Conservation (phyloP, 208 protist genomes). For the Naegleria fowleri region DNA sequence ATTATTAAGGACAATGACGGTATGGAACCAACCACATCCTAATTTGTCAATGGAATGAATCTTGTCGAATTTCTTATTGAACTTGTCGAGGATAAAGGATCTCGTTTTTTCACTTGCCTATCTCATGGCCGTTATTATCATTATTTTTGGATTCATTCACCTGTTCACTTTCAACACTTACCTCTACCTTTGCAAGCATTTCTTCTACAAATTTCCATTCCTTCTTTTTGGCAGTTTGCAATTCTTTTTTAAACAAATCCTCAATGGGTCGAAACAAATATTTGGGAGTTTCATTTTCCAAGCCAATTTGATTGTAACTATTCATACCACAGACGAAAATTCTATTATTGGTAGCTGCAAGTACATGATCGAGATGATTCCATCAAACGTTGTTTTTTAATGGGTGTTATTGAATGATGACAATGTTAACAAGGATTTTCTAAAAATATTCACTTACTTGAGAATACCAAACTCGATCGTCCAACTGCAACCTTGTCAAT, state of each 20-base stretch:
- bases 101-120: too few relatives aligned
- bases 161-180: too few relatives aligned
- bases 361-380: too few relatives aligned
- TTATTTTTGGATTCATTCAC: too few relatives aligned
- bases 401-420: too few relatives aligned
- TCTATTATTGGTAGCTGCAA: neutral
- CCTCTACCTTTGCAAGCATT: too few relatives aligned
- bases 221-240: neutral
- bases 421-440: too few relatives aligned
- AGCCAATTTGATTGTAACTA: neutral
- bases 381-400: too few relatives aligned
- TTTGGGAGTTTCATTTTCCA: neutral
- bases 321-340: neutral
- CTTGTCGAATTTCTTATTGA: neutral
- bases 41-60: neutral
- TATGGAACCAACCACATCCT: neutral
- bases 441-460: neutral
- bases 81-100: neutral
- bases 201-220: neutral
- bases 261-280: neutral
- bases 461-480: neutral
- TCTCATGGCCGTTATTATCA: too few relatives aligned
- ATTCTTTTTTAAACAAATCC: neutral
- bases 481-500: neutral
- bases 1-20: neutral